Base-by-base conservation (phyloP, 2,329 filamentous ascomycete species). In the Exophiala calicioides region DNA sequence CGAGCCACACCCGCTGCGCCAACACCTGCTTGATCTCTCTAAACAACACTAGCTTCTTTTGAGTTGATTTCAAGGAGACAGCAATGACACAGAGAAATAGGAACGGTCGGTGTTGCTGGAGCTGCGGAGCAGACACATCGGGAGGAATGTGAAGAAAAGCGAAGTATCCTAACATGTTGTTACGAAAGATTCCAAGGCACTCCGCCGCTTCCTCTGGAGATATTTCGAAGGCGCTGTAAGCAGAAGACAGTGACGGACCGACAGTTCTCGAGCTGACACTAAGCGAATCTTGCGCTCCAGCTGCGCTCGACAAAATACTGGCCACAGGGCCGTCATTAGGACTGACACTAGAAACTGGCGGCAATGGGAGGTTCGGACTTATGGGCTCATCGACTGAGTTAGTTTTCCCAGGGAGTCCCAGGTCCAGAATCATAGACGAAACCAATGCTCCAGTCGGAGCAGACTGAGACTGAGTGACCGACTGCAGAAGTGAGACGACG, bases 401-500 rank as follows among this genome's bases (percentile, higher is more conserved):
- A 16, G 16, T 15, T 31, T 15, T 31, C 29, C 5, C 29, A 31
- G n/a, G 29, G 29, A 5, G 29, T 31, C 29, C 12, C 29, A 31
- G 29, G 16, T 31, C 29, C 29, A 31, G 16, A 5, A 31, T 12
- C 5, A 15, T 15, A 12, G 29, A 31, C 16, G 29, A 12, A 31
- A 31, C 29, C n/a, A 24, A 39, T 10, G 15, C 36, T 27, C 36
- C 30, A 15, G 13, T 30, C 9, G 19, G 15, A 24, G 20, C 5
- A 5, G 19, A n/a, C 35, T 21, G 23, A 27, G 35, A 13, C 35
- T 21, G 23, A 27, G 35, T n/a, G 58, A 55, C 56, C 9, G 62
- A 55, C 36, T 62, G 60, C 7, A 71, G 59, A 20, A 60, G 32
- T 3, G 56, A 60, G 27, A 63, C 58, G 36, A 64, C 50, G 37